Conservation (phyloP, 2,329 filamentous ascomycete genomes). For the Phoma sp. region DNA sequence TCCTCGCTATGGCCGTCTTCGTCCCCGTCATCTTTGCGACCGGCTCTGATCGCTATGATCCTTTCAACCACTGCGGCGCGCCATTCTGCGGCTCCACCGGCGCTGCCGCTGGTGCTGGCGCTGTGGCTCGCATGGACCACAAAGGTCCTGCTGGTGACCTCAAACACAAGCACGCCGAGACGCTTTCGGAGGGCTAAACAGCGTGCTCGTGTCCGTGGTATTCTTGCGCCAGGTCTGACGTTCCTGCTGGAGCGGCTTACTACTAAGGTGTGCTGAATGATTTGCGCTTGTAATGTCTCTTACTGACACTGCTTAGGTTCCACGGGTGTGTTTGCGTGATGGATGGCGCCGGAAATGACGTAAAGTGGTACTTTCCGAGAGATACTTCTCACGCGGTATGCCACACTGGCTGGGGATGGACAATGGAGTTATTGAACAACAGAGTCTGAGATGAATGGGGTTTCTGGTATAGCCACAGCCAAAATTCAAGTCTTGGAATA, state of each 20-base stretch:
- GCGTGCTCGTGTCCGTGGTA: background rate
- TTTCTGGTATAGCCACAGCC: background rate
- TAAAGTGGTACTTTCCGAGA: background rate
- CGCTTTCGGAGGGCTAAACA: background rate
- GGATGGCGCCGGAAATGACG: background rate
- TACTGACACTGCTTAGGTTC: background rate
- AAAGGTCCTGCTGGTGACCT: background rate
- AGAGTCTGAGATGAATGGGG: background rate
- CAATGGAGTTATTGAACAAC: background rate
- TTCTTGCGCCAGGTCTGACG: background rate
- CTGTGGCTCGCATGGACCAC: background rate
- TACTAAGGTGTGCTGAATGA: background rate
- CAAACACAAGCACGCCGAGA: background rate
- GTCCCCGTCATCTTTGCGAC: background rate
- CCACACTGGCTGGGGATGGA: background rate
- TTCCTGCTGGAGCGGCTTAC: background rate
- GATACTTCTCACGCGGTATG: background rate
- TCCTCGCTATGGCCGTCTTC: background rate
- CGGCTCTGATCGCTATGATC: background rate
- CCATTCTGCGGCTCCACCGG: constrained; percentile 1
- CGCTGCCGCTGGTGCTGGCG: background rate
- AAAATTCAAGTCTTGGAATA: background rate
- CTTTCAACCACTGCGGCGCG: background rate
- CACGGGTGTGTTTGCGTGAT: background rate
- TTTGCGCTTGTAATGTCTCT: background rate